phyloP scores from a whole-genome alignment of 441 rosid species.

The Pelargonium australe region DNA sequence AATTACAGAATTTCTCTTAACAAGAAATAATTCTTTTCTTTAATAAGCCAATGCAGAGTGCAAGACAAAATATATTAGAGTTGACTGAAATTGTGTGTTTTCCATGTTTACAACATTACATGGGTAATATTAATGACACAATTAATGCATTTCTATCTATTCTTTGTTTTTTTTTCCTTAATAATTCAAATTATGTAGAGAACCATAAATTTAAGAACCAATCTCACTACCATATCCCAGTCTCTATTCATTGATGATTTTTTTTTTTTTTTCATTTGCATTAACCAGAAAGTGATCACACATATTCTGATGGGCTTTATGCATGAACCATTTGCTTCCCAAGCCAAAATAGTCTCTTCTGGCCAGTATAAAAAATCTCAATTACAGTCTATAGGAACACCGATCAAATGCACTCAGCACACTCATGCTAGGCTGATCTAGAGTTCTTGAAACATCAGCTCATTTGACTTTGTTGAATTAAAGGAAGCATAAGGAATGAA shows the following conservation, averaged over 20 bases:
- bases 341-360: conserved; percentile 1
- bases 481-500: conserved; percentile 1
- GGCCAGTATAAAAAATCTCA: conserved; percentile 9
- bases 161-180: conserved; percentile 21
- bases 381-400: conserved; percentile 11
- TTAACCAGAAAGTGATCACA: conserved; percentile 15
- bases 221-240: conserved; percentile 24
- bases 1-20: conserved; percentile 24
- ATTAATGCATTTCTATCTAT: conserved; percentile 18
- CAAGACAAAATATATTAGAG: conserved; percentile 14
- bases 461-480: conserved; percentile 6
- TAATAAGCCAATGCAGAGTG: conserved; percentile 26
- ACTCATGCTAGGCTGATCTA: background rate
- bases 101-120: conserved; percentile 23
- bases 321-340: conserved; percentile 14
- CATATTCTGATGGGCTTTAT: conserved; percentile 11
- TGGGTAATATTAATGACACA: conserved; percentile 16
- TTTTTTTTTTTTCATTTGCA: background rate
- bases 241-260: conserved; percentile 10
- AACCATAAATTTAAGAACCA: conserved; percentile 14
- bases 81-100: conserved; percentile 21
- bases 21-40: conserved; percentile 26
- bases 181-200: conserved; percentile 16
- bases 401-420: background rate
- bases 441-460: background rate